A percentile compares a stretch with the other conserved stretches of the same genome.
phyloP scores from a whole-genome alignment of 2,329 filamentous ascomycete genomes.

The Dothistroma septosporum region DNA sequence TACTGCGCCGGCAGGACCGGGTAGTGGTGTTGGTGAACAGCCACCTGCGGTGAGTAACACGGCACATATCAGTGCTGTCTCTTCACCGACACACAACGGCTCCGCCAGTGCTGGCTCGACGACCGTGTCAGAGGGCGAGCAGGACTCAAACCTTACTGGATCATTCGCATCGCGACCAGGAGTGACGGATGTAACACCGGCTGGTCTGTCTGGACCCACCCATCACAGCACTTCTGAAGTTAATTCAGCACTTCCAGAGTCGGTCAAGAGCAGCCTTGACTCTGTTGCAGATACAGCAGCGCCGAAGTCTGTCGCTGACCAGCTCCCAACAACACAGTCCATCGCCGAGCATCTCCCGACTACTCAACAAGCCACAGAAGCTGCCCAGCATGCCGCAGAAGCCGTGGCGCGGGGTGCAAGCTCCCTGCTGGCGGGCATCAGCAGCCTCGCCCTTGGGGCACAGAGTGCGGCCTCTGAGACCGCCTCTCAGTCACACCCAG shows the following conservation, averaged over 20 bases:
- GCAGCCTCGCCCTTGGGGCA: constrained; percentile 9
- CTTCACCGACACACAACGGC: neutral
- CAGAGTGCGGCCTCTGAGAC: constrained; percentile 3
- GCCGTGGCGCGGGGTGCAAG: constrained; percentile 7
- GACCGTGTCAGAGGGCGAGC: constrained; percentile 4
- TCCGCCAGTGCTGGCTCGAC: neutral
- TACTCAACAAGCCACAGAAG: constrained; percentile 8
- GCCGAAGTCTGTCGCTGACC: neutral
- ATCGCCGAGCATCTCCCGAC: constrained; percentile 5
- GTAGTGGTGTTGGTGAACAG: neutral
- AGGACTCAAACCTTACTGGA: constrained; percentile 10
- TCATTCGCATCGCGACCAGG: constrained; percentile 11
- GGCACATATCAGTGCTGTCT: neutral
- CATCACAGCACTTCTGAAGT: neutral
- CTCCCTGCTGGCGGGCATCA: constrained; percentile 10
- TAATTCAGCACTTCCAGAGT: neutral
- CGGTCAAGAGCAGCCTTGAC: constrained; percentile 13
- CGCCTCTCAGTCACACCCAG: constrained; percentile 8
- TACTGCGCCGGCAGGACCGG: neutral
- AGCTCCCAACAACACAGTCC: neutral
- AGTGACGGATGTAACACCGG: constrained; percentile 1
- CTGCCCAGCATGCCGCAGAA: constrained; percentile 10
- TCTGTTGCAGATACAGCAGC: neutral
- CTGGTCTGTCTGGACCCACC: neutral
- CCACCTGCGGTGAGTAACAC: neutral